Evolutionary conservation across 352 stramenopile genomes (phyloP).

Genomic region (Albugo laibachii): DNA sequence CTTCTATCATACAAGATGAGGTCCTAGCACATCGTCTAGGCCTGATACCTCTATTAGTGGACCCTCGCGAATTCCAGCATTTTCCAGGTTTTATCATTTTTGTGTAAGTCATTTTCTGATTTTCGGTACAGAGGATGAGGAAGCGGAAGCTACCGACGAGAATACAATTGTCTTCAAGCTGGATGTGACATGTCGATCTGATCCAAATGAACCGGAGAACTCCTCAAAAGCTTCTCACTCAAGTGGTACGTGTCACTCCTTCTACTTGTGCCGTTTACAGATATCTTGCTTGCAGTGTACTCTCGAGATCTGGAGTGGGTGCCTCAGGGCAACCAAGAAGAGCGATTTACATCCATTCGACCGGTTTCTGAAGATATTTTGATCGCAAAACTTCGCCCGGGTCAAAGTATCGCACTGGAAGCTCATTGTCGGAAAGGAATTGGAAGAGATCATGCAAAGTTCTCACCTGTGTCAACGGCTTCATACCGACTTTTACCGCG

Average conservation of each 20-base stretch:
- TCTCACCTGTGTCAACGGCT: constrained; percentile 89
- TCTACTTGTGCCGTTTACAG: background rate
- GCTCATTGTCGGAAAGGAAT: constrained; percentile 88
- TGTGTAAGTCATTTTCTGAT: background rate
- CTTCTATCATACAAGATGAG: constrained; percentile 87
- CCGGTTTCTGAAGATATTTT: constrained; percentile 92
- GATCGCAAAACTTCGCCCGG: constrained; percentile 89
- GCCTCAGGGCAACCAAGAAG: constrained; percentile 90
- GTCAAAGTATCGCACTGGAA: constrained; percentile 92
- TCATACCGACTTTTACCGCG: constrained; percentile 87
- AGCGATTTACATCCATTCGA: constrained; percentile 67
- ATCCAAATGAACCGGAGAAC: constrained; percentile 44
- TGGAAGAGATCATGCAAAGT: constrained; percentile 96
- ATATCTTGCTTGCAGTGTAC: constrained; percentile 51
- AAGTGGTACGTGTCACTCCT: constrained; percentile 16
- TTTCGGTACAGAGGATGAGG: constrained; percentile 34
- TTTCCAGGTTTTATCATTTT: no score
- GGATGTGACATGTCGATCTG: constrained; percentile 76
- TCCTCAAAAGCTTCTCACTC: constrained; percentile 39
- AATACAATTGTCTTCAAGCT: constrained; percentile 96
- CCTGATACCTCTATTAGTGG: constrained; percentile 65
- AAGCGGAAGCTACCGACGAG: constrained; percentile 83
- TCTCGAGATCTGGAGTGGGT: constrained; percentile 89
- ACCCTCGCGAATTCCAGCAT: constrained; percentile 70
- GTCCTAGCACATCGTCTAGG: constrained; percentile 81